phyloP scores from a whole-genome alignment of 2,329 filamentous ascomycete species.

The Penicillium sp. region DNA sequence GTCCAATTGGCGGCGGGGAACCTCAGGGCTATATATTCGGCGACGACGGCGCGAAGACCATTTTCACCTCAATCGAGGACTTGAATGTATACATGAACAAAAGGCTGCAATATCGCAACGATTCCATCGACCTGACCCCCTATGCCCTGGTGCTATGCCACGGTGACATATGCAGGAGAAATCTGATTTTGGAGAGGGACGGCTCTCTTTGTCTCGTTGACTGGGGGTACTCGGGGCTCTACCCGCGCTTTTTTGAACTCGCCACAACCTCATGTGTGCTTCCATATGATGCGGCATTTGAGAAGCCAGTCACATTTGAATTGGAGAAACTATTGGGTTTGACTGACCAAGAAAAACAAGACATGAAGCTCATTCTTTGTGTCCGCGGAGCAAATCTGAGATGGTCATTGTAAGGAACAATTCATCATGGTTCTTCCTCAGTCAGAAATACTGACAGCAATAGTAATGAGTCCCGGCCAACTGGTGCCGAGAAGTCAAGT shows the following conservation, averaged over 20 bases:
- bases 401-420: conserved; percentile 9
- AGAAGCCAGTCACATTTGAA: conserved; percentile 1
- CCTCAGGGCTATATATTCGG: conserved; percentile 17
- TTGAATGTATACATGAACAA: conserved; percentile 18
- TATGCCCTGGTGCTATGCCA: conserved; percentile 7
- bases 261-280: conserved; percentile 4
- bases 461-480: neutral
- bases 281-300: conserved; percentile 3
- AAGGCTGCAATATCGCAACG: conserved; percentile 13
- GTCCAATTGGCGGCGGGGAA: conserved; percentile 12
- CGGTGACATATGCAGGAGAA: conserved; percentile 5
- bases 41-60: conserved; percentile 9
- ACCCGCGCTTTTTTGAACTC: conserved; percentile 9
- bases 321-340: conserved; percentile 3
- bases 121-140: conserved; percentile 14
- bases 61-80: conserved; percentile 13
- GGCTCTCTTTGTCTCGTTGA: conserved; percentile 5
- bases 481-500: neutral
- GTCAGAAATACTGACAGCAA: neutral
- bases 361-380: conserved; percentile 6
- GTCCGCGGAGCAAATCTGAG: conserved; percentile 8
- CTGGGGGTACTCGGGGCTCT: conserved; percentile 4
- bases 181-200: conserved; percentile 6
- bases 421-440: neutral
- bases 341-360: conserved; percentile 5